phyloP scores from a whole-genome alignment of 331 rosid species.

The Malus hybrid region DNA sequence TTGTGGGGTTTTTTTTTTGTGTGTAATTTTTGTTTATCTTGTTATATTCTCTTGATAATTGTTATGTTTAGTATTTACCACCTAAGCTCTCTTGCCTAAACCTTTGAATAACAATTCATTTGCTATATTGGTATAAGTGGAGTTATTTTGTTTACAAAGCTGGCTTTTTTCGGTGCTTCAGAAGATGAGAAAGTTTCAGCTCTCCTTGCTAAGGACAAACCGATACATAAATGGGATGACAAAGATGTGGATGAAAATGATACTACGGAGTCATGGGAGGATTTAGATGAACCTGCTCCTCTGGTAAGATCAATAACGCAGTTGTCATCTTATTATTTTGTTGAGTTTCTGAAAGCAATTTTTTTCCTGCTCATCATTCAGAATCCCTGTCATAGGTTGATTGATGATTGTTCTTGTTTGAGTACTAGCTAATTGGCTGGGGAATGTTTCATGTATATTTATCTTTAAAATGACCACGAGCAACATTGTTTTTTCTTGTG shows the following conservation, averaged over 20 bases:
- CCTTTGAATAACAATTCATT: not conserved
- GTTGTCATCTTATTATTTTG: not conserved
- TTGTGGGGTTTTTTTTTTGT: not conserved
- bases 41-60: not conserved
- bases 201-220: constrained; percentile 37
- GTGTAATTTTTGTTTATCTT: not conserved
- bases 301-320: constrained; percentile 34
- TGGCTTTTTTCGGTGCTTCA: constrained; percentile 16
- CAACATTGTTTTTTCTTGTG: not conserved
- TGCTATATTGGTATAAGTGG: too few species aligned
- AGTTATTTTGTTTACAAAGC: not conserved
- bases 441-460: not conserved
- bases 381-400: not conserved
- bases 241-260: constrained; percentile 84
- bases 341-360: not conserved
- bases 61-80: not conserved
- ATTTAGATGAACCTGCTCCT: constrained; percentile 73
- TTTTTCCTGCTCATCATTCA: not conserved
- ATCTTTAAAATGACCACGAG: not conserved
- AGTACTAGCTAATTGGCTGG: not conserved
- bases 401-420: not conserved
- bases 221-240: constrained; percentile 73
- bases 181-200: constrained; percentile 55
- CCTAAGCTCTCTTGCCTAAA: not conserved
- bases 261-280: constrained; percentile 95